phyloP scores from a whole-genome alignment of 164 flowering plant species.

The Berberis vulgaris region DNA sequence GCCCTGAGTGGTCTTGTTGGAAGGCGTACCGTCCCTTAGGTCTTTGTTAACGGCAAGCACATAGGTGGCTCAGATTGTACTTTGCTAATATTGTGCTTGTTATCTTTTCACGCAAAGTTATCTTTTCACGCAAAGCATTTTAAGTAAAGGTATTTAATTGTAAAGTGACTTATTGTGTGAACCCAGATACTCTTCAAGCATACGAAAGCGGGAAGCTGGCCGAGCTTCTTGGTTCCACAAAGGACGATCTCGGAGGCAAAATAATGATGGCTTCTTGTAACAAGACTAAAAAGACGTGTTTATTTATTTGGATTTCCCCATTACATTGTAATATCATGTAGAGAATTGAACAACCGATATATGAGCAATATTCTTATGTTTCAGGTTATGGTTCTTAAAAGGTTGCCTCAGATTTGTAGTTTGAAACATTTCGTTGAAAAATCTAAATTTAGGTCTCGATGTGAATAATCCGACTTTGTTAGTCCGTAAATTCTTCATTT shows the following conservation, averaged over 20 bases:
- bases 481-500: no score
- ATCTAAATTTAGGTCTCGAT: no score
- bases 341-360: no score
- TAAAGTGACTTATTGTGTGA: neutral
- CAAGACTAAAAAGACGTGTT: no score
- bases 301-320: no score
- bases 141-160: neutral
- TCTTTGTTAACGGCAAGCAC: slow-evolving; percentile 82
- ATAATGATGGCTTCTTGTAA: no score
- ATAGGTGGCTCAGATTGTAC: slow-evolving; percentile 96
- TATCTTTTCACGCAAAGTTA: neutral
- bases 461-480: no score
- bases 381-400: no score
- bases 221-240: slow-evolving; percentile 44
- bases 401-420: no score
- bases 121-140: neutral
- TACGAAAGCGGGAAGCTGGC: slow-evolving; percentile 67
- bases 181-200: slow-evolving; percentile 77
- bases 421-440: no score
- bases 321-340: no score
- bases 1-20: slow-evolving; percentile 58
- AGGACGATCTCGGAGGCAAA: slow-evolving; percentile 48
- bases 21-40: slow-evolving; percentile 93
- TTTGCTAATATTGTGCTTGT: neutral
- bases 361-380: no score